Conservation (phyloP, 2,329 filamentous ascomycete genomes). For the Sporothrix humicola region DNA sequence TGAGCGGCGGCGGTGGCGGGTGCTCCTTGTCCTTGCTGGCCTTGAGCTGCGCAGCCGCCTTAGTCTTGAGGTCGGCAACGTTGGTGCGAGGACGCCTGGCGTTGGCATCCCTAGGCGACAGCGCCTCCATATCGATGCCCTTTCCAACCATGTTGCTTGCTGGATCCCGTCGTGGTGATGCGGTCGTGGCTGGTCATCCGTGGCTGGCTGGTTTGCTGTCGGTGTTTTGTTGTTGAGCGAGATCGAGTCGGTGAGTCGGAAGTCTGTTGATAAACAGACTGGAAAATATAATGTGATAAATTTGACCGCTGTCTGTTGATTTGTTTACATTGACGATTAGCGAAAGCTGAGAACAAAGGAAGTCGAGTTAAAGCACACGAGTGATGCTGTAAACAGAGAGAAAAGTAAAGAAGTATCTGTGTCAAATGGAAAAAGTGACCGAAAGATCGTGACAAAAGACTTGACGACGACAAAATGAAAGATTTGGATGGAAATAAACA, state of each 20-base stretch:
- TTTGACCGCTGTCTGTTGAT: neutral
- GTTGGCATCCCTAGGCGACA: slow-evolving; percentile 69
- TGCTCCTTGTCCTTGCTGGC: slow-evolving; percentile 69
- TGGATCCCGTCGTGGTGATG: slow-evolving; percentile 18
- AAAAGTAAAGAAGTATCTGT: neutral
- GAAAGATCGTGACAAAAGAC: neutral
- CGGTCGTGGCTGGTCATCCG: slow-evolving; percentile 25
- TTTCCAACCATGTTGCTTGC: slow-evolving; percentile 51
- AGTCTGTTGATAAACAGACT: slow-evolving; percentile 11
- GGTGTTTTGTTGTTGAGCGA: neutral
- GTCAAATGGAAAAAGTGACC: neutral
- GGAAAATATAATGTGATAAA: neutral
- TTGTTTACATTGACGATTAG: slow-evolving; percentile 21
- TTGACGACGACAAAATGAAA: neutral
- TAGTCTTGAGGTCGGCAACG: slow-evolving; percentile 58
- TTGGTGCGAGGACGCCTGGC: slow-evolving; percentile 57
- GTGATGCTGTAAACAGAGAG: neutral
- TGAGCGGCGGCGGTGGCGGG: slow-evolving; percentile 65
- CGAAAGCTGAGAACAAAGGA: neutral
- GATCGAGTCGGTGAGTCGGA: neutral
- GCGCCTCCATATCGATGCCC: slow-evolving; percentile 65
- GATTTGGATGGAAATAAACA: neutral
- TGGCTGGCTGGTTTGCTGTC: neutral
- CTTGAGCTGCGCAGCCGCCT: slow-evolving; percentile 59
- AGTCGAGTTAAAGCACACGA: neutral